Evolutionary conservation across 768 basidiomycete species (phyloP).

Genomic region (Mycena indigotica): DNA sequence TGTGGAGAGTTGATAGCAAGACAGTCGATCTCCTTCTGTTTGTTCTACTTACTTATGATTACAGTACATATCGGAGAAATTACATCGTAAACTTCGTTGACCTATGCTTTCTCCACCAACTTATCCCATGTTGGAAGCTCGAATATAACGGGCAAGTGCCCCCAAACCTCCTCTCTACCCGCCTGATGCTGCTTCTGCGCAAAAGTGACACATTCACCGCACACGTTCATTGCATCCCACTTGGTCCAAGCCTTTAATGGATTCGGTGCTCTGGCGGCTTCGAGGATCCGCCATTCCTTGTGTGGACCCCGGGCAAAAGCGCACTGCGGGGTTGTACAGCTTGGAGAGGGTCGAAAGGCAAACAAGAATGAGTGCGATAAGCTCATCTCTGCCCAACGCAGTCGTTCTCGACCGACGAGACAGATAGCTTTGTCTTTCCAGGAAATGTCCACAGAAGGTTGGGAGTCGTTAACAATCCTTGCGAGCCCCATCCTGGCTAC

Average conservation of each 20-base stretch:
- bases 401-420: constrained; percentile 44
- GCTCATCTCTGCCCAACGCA: constrained; percentile 44
- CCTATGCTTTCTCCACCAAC: constrained; percentile 8
- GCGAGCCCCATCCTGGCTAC: constrained; percentile 44
- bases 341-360: constrained; percentile 37
- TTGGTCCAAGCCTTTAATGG: constrained; percentile 22
- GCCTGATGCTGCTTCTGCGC: constrained; percentile 25
- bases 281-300: constrained; percentile 47
- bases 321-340: constrained; percentile 36
- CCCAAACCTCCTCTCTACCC: constrained; percentile 28
- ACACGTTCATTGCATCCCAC: constrained; percentile 26
- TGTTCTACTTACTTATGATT: too few species aligned
- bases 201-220: constrained; percentile 21
- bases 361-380: constrained; percentile 45
- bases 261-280: constrained; percentile 35
- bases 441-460: constrained; percentile 33
- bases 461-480: constrained; percentile 39
- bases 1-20: too few species aligned
- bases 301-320: constrained; percentile 39
- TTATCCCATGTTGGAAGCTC: constrained; percentile 24
- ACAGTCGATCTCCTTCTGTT: too few species aligned
- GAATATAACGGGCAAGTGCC: constrained; percentile 25
- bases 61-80: too few species aligned
- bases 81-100: too few species aligned
- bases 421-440: constrained; percentile 43